phyloP scores from a whole-genome alignment of 1,284 basidiomycete species.

The Cutaneotrichosporon sp. region DNA sequence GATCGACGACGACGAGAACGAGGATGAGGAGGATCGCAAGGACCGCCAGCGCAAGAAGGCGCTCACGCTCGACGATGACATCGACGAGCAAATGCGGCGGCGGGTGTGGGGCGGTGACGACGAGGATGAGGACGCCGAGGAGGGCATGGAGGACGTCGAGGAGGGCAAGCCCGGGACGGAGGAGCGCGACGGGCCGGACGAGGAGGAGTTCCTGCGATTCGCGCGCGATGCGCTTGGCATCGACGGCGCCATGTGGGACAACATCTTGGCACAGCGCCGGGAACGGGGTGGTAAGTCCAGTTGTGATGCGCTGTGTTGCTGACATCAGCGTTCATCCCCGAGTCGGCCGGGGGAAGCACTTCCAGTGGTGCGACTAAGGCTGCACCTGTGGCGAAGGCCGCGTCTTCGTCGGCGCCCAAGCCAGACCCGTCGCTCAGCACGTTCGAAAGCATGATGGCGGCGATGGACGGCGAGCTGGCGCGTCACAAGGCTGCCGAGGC shows the following conservation, averaged over 20 bases:
- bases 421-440: slow-evolving; percentile 73
- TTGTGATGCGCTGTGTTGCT: not conserved
- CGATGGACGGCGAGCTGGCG: slow-evolving; percentile 81
- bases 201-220: slow-evolving; percentile 90
- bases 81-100: slow-evolving; percentile 77
- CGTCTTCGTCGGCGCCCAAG: not conserved
- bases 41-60: slow-evolving; percentile 25
- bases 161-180: not conserved
- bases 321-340: slow-evolving; percentile 21
- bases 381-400: not conserved
- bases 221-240: slow-evolving; percentile 86
- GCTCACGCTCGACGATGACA: slow-evolving; percentile 64
- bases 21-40: slow-evolving; percentile 27
- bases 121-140: slow-evolving; percentile 60
- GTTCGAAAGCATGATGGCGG: slow-evolving; percentile 91
- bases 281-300: slow-evolving; percentile 59
- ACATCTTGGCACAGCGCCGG: slow-evolving; percentile 73
- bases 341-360: not conserved
- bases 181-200: slow-evolving; percentile 51
- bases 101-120: slow-evolving; percentile 68
- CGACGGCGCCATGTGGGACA: slow-evolving; percentile 75
- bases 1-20: slow-evolving; percentile 24
- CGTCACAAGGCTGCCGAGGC: slow-evolving; percentile 19
- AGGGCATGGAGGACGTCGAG: slow-evolving; percentile 76
- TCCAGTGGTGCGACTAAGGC: not conserved